Conservation (phyloP, 2,329 filamentous ascomycete species). For the Ascochyta fabae region DNA sequence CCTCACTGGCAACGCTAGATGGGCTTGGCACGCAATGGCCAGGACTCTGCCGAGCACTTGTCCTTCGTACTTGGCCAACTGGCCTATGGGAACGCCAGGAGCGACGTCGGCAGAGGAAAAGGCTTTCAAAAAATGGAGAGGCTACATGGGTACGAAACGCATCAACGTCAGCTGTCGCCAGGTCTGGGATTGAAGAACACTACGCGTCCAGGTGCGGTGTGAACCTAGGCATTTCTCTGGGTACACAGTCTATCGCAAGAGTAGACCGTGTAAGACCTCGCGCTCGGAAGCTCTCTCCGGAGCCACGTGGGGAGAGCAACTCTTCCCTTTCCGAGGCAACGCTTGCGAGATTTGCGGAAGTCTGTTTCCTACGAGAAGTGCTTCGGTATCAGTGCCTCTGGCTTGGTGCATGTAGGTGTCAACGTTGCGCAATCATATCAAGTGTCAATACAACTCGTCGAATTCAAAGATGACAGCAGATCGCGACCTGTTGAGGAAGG, state of each 20-base stretch:
- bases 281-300: not conserved
- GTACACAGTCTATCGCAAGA: not conserved
- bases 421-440: not conserved
- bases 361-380: not conserved
- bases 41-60: slow-evolving; percentile 83
- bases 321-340: not conserved
- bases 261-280: not conserved
- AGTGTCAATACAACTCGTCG: not conserved
- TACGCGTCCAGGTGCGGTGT: not conserved
- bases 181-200: slow-evolving; percentile 43
- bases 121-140: slow-evolving; percentile 49
- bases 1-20: slow-evolving; percentile 81
- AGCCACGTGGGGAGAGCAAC: not conserved
- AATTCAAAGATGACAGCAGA: not conserved
- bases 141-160: slow-evolving; percentile 49
- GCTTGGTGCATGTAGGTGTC: not conserved
- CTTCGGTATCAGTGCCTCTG: not conserved
- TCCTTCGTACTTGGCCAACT: slow-evolving; percentile 73
- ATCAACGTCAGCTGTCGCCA: slow-evolving; percentile 52
- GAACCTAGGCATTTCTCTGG: not conserved
- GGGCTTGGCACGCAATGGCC: slow-evolving; percentile 95
- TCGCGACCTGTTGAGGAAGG: not conserved
- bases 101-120: slow-evolving; percentile 40
- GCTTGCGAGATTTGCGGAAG: not conserved
- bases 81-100: slow-evolving; percentile 64